These are phyloP conservation scores for Collybia mongolica DNA, from an alignment of 768 basidiomycete species.

Conservation along the genomic window DNA sequence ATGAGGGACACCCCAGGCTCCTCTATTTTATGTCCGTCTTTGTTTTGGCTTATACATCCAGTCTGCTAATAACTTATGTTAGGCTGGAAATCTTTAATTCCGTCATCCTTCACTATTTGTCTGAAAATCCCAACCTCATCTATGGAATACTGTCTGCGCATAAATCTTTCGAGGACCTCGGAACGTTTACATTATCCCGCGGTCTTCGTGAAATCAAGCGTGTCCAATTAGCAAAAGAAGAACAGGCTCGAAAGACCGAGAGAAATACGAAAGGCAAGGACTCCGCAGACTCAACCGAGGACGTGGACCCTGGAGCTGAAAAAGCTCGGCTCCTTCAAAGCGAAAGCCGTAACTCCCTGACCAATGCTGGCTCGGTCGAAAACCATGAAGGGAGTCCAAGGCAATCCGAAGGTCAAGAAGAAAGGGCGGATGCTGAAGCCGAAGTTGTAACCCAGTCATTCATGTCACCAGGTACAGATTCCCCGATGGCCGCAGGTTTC, in stretches of 20 bases:
- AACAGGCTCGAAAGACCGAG: conserved; percentile 45
- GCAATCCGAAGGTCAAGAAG: conserved; percentile 15
- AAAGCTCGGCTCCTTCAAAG: conserved; percentile 65
- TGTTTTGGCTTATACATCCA: neutral
- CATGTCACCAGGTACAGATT: conserved; percentile 43
- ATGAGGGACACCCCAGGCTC: conserved; percentile 92
- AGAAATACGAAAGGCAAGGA: conserved; percentile 37
- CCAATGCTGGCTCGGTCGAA: conserved; percentile 16
- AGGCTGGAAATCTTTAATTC: conserved; percentile 93
- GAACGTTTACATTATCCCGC: conserved; percentile 85
- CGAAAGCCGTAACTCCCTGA: conserved; percentile 34
- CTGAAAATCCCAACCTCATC: conserved; percentile 84
- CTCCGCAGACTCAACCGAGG: conserved; percentile 29
- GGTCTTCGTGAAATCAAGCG: conserved; percentile 85
- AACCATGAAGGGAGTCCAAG: conserved; percentile 11
- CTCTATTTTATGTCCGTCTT: conserved; percentile 78
- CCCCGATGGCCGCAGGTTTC: conserved; percentile 22
- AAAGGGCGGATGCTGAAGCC: conserved; percentile 17
- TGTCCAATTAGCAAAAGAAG: conserved; percentile 69
- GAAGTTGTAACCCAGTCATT: conserved; percentile 37
- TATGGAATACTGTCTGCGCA: conserved; percentile 86
- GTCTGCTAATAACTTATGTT: neutral
- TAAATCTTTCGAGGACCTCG: conserved; percentile 84
- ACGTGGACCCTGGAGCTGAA: conserved; percentile 50
- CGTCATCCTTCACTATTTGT: conserved; percentile 73